These are phyloP conservation scores for Chaetomium cochliodes DNA, from an alignment of 495 filamentous ascomycete species.

Conservation along the genomic window DNA sequence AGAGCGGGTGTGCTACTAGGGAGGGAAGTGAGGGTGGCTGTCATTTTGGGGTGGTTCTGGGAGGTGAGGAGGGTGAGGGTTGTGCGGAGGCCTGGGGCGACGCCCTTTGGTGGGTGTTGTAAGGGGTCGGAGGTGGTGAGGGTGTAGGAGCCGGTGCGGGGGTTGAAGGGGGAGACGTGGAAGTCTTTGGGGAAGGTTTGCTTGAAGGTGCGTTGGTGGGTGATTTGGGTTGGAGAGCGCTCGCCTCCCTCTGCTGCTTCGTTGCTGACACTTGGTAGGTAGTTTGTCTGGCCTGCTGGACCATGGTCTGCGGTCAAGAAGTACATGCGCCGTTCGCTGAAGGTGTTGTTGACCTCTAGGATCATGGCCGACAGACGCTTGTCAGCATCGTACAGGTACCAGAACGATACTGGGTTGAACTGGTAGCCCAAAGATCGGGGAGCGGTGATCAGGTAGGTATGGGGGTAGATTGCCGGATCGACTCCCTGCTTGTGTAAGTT, in stretches of 20 bases:
- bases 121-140: slow-evolving; percentile 58
- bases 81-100: slow-evolving; percentile 44
- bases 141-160: slow-evolving; percentile 59
- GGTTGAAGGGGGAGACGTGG: slow-evolving; percentile 74
- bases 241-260: too few species aligned
- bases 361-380: slow-evolving; percentile 64
- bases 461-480: slow-evolving; percentile 53
- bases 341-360: slow-evolving; percentile 77
- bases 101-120: slow-evolving; percentile 2
- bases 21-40: slow-evolving; percentile 54
- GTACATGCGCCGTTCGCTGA: slow-evolving; percentile 68
- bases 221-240: neutral
- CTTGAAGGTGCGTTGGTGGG: slow-evolving; percentile 37
- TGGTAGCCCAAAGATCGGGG: slow-evolving; percentile 67
- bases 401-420: slow-evolving; percentile 77
- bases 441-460: slow-evolving; percentile 68
- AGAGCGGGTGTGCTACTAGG: slow-evolving; percentile 45
- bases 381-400: slow-evolving; percentile 67
- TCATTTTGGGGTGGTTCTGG: slow-evolving; percentile 54
- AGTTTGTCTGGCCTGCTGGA: neutral
- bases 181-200: slow-evolving; percentile 65
- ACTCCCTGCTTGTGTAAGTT: slow-evolving; percentile 44
- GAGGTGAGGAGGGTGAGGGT: slow-evolving; percentile 58
- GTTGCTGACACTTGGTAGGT: too few species aligned
- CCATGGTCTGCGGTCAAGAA: slow-evolving; percentile 39